A percentile compares a stretch with the other conserved stretches of the same genome.
Evolutionary conservation across 305 asterid species (phyloP).

Genomic region (Plantago rigida): DNA sequence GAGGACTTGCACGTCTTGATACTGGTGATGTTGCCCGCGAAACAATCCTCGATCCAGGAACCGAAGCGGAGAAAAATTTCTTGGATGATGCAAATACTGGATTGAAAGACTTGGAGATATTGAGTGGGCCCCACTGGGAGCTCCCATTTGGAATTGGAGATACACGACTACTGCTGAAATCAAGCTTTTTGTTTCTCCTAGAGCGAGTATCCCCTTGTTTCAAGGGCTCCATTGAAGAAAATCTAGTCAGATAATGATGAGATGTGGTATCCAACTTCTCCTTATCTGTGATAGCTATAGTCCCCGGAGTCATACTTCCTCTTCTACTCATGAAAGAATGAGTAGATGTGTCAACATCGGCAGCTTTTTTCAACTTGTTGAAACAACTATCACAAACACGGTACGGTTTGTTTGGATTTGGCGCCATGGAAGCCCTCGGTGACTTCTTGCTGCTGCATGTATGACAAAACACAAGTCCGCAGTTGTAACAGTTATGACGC

Average conservation of each 20-base stretch:
- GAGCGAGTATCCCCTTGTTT: slow-evolving; percentile 58
- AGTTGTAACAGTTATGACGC: slow-evolving; percentile 86
- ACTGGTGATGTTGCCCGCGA: slow-evolving; percentile 81
- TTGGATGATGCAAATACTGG: slow-evolving; percentile 71
- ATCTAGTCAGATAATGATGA: slow-evolving; percentile 53
- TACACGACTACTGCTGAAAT: slow-evolving; percentile 61
- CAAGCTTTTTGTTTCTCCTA: slow-evolving; percentile 60
- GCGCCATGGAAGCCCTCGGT: slow-evolving; percentile 76
- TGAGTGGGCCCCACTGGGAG: slow-evolving; percentile 52
- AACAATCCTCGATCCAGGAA: slow-evolving; percentile 80
- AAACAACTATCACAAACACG: slow-evolving; percentile 85
- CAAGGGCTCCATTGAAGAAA: slow-evolving; percentile 60
- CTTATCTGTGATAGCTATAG: slow-evolving; percentile 38
- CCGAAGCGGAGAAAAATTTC: slow-evolving; percentile 77
- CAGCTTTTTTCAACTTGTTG: slow-evolving; percentile 54
- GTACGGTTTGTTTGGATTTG: slow-evolving; percentile 73
- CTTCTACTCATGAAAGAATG: slow-evolving; percentile 52
- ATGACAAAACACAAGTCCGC: slow-evolving; percentile 81
- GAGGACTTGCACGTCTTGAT: slow-evolving; percentile 70
- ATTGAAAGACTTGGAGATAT: slow-evolving; percentile 54
- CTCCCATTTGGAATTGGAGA: slow-evolving; percentile 67
- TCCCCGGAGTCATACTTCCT: slow-evolving; percentile 48
- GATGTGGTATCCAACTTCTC: slow-evolving; percentile 44
- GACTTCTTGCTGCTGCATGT: slow-evolving; percentile 91
- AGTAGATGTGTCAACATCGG: slow-evolving; percentile 46